phyloP scores from a whole-genome alignment of 805 yeast species.

The Hanseniaspora occidentalis region DNA sequence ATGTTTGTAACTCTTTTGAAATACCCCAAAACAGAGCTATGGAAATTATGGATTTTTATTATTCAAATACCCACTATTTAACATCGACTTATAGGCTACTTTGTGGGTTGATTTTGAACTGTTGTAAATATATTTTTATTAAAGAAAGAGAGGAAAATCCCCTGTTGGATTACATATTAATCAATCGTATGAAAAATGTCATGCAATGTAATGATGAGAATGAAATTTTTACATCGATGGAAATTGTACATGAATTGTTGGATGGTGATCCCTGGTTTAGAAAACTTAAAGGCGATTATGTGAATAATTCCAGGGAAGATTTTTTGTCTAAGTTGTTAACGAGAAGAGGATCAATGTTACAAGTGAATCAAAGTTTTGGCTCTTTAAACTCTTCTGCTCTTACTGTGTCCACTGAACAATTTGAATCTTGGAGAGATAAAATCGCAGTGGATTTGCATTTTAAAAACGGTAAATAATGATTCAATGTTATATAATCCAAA shows the following conservation, averaged over 20 bases:
- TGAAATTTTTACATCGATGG: slow-evolving; percentile 42
- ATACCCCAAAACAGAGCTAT: slow-evolving; percentile 42
- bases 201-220: slow-evolving; percentile 37
- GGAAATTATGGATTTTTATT: slow-evolving; percentile 37
- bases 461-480: slow-evolving; percentile 7
- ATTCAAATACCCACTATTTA: slow-evolving; percentile 37
- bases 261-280: slow-evolving; percentile 51
- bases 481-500: background rate
- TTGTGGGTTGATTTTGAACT: slow-evolving; percentile 52
- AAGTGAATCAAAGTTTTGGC: slow-evolving; percentile 10
- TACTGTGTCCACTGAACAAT: slow-evolving; percentile 22
- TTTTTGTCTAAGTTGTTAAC: slow-evolving; percentile 16
- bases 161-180: slow-evolving; percentile 36
- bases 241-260: slow-evolving; percentile 40
- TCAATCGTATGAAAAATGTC: slow-evolving; percentile 37
- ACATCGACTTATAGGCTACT: slow-evolving; percentile 57
- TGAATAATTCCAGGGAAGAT: slow-evolving; percentile 20
- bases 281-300: slow-evolving; percentile 35
- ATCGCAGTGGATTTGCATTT: slow-evolving; percentile 19
- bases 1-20: slow-evolving; percentile 51
- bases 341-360: slow-evolving; percentile 27
- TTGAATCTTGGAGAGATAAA: slow-evolving; percentile 22
- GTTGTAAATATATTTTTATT: slow-evolving; percentile 42
- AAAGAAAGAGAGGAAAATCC: slow-evolving; percentile 32
- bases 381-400: slow-evolving; percentile 17